Evolutionary conservation across 257 asterid genomes (phyloP), one percentile per base, ranked within the genome.

Genomic region (Craterostigma plantagineum): DNA sequence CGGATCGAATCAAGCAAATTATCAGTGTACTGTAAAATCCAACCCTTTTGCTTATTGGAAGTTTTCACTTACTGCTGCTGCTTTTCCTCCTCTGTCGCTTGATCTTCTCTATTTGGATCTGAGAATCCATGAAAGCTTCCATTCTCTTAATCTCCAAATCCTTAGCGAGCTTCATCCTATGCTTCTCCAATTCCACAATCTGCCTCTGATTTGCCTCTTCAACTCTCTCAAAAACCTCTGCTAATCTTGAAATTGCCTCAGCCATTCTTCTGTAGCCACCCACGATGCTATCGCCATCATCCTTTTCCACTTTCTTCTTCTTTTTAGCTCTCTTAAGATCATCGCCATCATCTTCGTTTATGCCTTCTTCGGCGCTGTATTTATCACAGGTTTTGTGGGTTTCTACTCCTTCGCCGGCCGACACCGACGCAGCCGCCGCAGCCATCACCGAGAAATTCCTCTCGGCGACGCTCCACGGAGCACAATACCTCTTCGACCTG

Each of bases 111-210:
- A 23, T 23, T 23, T 23, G 30, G 66, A 77, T 44, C 65, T 86
- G 96, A 8, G 74, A 75, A 63, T 81, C 65, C 91, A 78, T 71
- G 59, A 86, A 73, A 58, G 70, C 69, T 55, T 78, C 84, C 91
- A 81, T 81, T 52, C 96, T 67, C 84, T 81, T 92, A 77, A 86
- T 54, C 70, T 86, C 96, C 61, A 86, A 39, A 35, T 86, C 96
- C 66, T 86, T 86, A 0, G 73, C 72, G 35, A 81, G 76, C 62
- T 75, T 73, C 96, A 86, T 86, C 70, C 96, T 81, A 60, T 77
- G 84, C 70, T 81, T 86, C 72, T 81, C 96, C 71, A 78, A 71
- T 65, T 86, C 96, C 62, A 81, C 73, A 73, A 73, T 38, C 59
- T 86, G 96, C 72, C 75, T 69, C 66, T 81, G 52, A 60, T 81